These are phyloP conservation scores for Lophiostoma macrostomum DNA, from an alignment of 495 filamentous ascomycete species.

Conservation along the genomic window DNA sequence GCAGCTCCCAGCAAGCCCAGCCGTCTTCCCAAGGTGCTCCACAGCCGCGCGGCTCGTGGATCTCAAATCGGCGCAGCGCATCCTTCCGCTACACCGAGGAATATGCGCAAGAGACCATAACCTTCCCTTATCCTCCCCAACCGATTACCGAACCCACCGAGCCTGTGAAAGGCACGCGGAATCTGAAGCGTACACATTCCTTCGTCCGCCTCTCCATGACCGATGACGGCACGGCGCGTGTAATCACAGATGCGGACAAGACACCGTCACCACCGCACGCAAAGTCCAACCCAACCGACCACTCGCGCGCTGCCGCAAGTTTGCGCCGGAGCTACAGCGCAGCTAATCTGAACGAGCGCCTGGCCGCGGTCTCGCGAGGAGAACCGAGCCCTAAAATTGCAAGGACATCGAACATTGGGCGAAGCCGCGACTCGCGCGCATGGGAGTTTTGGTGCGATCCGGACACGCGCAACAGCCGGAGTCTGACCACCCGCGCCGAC, in stretches of 20 bases:
- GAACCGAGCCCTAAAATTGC: constrained; percentile 24
- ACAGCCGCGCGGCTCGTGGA: constrained; percentile 37
- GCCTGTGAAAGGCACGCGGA: background rate
- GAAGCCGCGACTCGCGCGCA: constrained; percentile 75
- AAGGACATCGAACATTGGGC: constrained; percentile 49
- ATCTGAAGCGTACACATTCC: constrained; percentile 45
- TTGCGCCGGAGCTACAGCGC: constrained; percentile 64
- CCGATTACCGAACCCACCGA: background rate
- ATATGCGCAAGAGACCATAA: constrained; percentile 2
- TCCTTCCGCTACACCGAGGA: constrained; percentile 36
- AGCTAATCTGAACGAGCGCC: constrained; percentile 42
- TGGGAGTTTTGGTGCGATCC: constrained; percentile 55
- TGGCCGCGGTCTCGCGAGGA: constrained; percentile 15
- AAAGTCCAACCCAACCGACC: constrained; percentile 15
- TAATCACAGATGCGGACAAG: constrained; percentile 61
- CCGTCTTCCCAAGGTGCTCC: constrained; percentile 29
- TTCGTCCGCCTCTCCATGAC: constrained; percentile 67
- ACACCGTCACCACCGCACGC: constrained; percentile 68
- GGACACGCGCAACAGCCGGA: constrained; percentile 50
- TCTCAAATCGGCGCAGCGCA: constrained; percentile 44
- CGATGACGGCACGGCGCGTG: constrained; percentile 77
- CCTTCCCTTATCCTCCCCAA: constrained; percentile 1
- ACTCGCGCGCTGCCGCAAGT: constrained; percentile 28
- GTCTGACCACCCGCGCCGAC: constrained; percentile 66
- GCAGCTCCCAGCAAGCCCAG: constrained; percentile 24